Base-by-base conservation (phyloP, 2,329 filamentous ascomycete species). In the Xylariaceae sp. region DNA sequence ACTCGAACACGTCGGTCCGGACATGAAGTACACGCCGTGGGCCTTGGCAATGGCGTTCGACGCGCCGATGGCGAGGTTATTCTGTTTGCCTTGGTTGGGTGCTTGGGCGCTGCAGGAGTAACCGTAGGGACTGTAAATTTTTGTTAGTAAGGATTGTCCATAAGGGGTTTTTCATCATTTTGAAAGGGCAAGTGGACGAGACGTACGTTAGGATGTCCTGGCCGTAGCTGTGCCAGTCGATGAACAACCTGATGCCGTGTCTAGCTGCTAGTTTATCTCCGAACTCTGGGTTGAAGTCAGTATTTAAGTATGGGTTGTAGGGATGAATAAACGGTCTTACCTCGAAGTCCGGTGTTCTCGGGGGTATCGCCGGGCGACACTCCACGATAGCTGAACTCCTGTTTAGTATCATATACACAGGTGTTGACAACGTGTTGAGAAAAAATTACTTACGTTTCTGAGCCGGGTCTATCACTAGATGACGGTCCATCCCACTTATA, bases 381-480 rank as follows among this genome's bases (percentile, higher is more conserved):
- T 55, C 77, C 77, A 69, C 72, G 72, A 65, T 77, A 82, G 10
- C 74, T 77, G 66, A 79, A 17, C 44, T 55, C 15, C 2, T 34
- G 50, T 11, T 39, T 63, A 48, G 62, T 62, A 30, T 2, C 23
- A 30, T 49, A 37, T 17, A 53, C 23, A 30, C 23, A 30, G 23
- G 5, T 1, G 23, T 30, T 30, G 23, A 30, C 23, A 30, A 30
- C 23, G 23, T 30, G 23, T 6, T 30, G 1, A 30, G 3, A 30
- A 1, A 30, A 30, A 30, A 30, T 8, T 52, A 58, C 67, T 67
- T 60, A 69, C 67, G 66, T 69, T 62, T 69, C 67, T 30, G 23
- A 30, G 4, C 79, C 80, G 44, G 80, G 79, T 64, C 78, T 72
- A 2, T 78, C 23, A 30, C 5, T 77, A 1, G 77, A 80, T 4